phyloP scores from a whole-genome alignment of 2,329 filamentous ascomycete species.

The Exophiala phaeomuriformis region DNA sequence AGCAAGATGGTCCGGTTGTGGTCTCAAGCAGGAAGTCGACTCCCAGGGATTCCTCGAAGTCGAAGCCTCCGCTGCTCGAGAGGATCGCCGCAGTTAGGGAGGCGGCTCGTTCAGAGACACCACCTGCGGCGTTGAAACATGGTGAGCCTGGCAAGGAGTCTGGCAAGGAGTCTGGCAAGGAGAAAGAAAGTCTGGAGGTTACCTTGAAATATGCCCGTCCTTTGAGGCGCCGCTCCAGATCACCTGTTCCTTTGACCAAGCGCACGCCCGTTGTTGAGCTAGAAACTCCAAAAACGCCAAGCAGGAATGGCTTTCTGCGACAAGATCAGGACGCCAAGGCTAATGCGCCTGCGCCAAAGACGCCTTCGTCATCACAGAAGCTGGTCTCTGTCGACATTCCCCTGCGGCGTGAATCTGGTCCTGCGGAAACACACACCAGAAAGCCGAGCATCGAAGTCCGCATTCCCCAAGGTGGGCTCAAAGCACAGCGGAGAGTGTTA shows the following conservation, averaged over 20 bases:
- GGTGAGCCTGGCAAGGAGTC: background rate
- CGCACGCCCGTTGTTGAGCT: too few relatives aligned
- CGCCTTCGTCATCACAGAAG: background rate
- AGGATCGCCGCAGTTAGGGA: background rate
- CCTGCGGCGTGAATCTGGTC: background rate
- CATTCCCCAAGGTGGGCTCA: background rate
- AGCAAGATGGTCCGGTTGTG: background rate
- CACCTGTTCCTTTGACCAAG: background rate
- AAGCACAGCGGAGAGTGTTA: slow-evolving; percentile 8
- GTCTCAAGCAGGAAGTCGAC: background rate
- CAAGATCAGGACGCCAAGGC: too few relatives aligned
- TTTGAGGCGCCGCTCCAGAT: background rate
- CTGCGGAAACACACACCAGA: background rate
- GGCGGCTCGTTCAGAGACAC: background rate
- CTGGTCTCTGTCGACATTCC: slow-evolving; percentile 1
- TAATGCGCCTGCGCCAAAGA: background rate
- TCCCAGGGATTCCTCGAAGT: background rate
- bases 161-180: background rate
- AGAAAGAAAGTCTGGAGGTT: background rate
- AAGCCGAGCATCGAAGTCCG: slow-evolving; percentile 7
- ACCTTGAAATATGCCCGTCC: background rate
- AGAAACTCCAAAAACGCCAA: too few relatives aligned
- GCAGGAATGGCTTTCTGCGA: too few relatives aligned
- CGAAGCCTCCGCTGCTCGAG: background rate
- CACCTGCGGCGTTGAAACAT: background rate